Percentiles rank a stretch among this genome's conserved stretches.
Conservation (phyloP, 2,329 filamentous ascomycete species). For the Chaetomiaceae sp. region DNA sequence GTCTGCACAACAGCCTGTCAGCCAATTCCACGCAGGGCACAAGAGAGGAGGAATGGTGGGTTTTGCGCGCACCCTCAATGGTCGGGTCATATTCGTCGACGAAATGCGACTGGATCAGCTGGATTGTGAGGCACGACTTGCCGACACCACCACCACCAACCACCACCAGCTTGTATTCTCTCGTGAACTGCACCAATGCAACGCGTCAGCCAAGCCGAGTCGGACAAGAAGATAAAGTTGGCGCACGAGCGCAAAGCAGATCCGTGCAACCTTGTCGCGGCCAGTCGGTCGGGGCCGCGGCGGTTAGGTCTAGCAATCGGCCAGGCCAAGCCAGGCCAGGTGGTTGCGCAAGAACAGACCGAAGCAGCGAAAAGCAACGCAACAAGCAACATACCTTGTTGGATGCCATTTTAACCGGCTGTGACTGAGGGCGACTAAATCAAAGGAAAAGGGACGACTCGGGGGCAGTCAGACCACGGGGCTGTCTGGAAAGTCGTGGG, state of each 20-base stretch:
- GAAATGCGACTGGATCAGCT: conserved; percentile 93
- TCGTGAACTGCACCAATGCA: conserved; percentile 57
- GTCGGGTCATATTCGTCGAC: conserved; percentile 99
- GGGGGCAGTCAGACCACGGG: background rate
- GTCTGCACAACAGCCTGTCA: conserved; percentile 52
- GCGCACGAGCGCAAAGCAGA: background rate
- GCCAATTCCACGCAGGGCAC: background rate
- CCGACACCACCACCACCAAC: conserved; percentile 97
- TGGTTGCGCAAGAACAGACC: no score
- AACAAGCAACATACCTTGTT: conserved; percentile 23
- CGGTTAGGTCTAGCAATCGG: background rate
- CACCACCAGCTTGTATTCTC: conserved; percentile 94
- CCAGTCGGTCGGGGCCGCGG: background rate
- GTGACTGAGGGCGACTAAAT: conserved; percentile 10
- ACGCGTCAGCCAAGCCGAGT: conserved; percentile 14
- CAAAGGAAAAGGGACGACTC: background rate
- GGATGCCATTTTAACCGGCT: conserved; percentile 18
- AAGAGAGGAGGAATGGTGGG: background rate
- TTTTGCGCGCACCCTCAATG: conserved; percentile 72
- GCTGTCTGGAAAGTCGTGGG: conserved; percentile 1
- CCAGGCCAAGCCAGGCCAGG: no score
- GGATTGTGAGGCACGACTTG: conserved; percentile 98
- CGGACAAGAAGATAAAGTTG: background rate
- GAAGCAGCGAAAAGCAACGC: no score
- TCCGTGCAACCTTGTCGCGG: background rate